phyloP scores from a whole-genome alignment of 129 eudicot genomes.

The Helichrysum umbraculigerum region DNA sequence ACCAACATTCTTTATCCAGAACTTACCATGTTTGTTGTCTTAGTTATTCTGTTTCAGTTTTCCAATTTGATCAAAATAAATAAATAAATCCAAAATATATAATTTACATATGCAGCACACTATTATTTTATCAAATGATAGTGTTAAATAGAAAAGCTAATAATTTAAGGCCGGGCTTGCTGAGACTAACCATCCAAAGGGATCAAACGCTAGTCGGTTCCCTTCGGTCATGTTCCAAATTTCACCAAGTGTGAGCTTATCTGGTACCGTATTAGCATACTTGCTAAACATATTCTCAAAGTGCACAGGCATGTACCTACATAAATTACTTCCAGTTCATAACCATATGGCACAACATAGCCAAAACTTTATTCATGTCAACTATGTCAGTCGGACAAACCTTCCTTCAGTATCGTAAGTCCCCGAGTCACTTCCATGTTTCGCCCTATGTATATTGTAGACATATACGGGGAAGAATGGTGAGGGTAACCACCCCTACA shows the following conservation, averaged over 20 bases:
- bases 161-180: not conserved
- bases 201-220: conserved; percentile 56
- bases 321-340: not conserved
- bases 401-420: conserved; percentile 86
- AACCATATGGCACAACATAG: not conserved
- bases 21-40: not conserved
- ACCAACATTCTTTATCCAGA: not conserved
- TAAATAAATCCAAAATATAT: too few species aligned
- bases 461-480: conserved; percentile 69
- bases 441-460: conserved; percentile 67
- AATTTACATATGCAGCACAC: too few species aligned
- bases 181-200: conserved; percentile 61
- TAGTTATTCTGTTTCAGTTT: too few species aligned
- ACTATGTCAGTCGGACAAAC: conserved; percentile 23
- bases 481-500: conserved; percentile 84
- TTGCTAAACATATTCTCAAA: conserved; percentile 87
- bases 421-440: conserved; percentile 86
- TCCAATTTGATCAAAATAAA: too few species aligned
- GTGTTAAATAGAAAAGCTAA: not conserved
- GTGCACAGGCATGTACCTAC: conserved; percentile 65
- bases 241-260: conserved; percentile 71
- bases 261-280: conserved; percentile 72
- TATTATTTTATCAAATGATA: not conserved
- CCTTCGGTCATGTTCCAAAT: conserved; percentile 89
- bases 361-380: not conserved